Evolutionary conservation across 2,329 filamentous ascomycete species (phyloP).

Genomic region (Trichoderma breve): DNA sequence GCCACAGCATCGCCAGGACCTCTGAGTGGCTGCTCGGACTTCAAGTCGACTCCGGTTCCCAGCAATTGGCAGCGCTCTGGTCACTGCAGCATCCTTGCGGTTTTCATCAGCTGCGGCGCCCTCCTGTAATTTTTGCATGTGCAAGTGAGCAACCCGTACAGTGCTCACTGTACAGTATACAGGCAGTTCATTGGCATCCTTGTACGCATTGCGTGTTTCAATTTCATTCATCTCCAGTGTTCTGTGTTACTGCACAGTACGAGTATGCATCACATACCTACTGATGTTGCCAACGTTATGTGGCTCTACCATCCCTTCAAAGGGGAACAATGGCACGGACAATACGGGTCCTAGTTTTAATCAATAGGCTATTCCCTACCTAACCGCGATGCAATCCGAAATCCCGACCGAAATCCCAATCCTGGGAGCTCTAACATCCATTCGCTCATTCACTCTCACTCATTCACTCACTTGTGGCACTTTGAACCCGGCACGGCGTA

Average conservation of each 20-base stretch:
- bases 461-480: not conserved
- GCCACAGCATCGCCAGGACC: not conserved
- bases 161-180: not conserved
- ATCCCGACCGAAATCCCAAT: not conserved
- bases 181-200: not conserved
- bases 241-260: not conserved
- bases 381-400: not conserved
- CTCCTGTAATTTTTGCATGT: not conserved
- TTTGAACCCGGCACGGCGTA: not conserved
- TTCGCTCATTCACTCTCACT: not conserved
- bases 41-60: not conserved
- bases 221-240: not conserved
- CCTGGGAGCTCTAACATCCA: not conserved
- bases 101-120: not conserved
- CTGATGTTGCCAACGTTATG: not conserved
- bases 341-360: not conserved
- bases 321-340: not conserved
- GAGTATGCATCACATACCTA: not conserved
- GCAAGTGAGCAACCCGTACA: not conserved
- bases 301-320: not conserved
- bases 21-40: conserved; percentile 2
- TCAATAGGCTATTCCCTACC: not conserved
- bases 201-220: not conserved
- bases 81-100: not conserved
- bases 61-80: not conserved